Percentiles rank a stretch among this genome's conserved stretches.
These are phyloP conservation scores for Trebouxiophyceae sp. DNA, from an alignment of 163 green algal genomes.

Conservation along the genomic window DNA sequence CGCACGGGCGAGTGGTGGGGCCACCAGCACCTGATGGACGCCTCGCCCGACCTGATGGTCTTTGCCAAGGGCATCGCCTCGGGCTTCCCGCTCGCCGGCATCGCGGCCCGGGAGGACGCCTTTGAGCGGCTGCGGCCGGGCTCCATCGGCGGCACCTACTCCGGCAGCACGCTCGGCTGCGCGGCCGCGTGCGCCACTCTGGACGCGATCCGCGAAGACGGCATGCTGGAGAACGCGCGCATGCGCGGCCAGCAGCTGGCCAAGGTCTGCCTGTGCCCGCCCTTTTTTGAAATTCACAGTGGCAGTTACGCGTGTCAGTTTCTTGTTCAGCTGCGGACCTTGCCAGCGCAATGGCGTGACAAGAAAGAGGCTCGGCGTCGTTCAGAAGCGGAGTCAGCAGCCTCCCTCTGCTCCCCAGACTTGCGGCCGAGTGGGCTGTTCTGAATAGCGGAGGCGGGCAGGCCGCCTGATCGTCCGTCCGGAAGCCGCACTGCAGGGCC, in stretches of 20 bases:
- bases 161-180: conserved; percentile 59
- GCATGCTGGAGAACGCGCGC: conserved; percentile 58
- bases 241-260: conserved; percentile 60
- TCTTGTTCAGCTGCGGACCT: no score
- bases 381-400: no score
- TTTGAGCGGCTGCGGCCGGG: conserved; percentile 12
- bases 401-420: no score
- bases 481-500: conserved; percentile 15
- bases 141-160: conserved; percentile 67
- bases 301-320: no score
- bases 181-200: conserved; percentile 69
- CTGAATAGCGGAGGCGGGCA: neutral
- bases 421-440: neutral
- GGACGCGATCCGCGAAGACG: conserved; percentile 67
- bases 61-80: conserved; percentile 86
- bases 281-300: no score
- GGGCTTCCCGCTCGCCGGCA: conserved; percentile 71
- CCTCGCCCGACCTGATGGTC: conserved; percentile 64
- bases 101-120: conserved; percentile 16
- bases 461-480: no score
- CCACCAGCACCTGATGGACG: conserved; percentile 52
- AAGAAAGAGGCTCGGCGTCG: no score
- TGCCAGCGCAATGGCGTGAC: no score
- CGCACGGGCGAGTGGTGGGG: conserved; percentile 76
- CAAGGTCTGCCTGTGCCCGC: conserved; percentile 5